Percentiles rank a stretch among this genome's conserved stretches.
phyloP scores from a whole-genome alignment of 2,329 filamentous ascomycete species.

The Penicillium glabrum region DNA sequence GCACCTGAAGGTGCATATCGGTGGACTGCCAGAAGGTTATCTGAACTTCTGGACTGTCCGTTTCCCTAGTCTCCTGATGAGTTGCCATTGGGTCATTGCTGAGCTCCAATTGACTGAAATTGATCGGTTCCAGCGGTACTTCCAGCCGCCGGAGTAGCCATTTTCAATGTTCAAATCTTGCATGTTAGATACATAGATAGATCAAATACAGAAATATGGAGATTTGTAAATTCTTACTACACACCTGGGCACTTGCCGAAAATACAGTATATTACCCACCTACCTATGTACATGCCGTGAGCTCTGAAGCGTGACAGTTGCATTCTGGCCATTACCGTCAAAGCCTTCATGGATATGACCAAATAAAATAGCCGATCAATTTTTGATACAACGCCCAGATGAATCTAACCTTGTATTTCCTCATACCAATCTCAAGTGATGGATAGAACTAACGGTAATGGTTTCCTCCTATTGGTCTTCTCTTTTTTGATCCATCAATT shows the following conservation, averaged over 20 bases:
- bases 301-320: too few species aligned
- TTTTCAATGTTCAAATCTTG: neutral
- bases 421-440: neutral
- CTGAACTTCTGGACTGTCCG: constrained; percentile 76
- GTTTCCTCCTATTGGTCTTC: neutral
- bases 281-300: too few species aligned
- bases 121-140: constrained; percentile 46
- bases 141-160: constrained; percentile 35
- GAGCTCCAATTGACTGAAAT: constrained; percentile 57
- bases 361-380: too few species aligned
- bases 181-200: neutral
- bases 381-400: too few species aligned
- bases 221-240: too few species aligned
- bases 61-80: constrained; percentile 76
- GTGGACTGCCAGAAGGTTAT: constrained; percentile 75
- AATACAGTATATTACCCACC: too few species aligned
- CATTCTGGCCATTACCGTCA: too few species aligned
- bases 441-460: neutral
- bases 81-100: constrained; percentile 73
- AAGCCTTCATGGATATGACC: too few species aligned
- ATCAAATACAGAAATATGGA: neutral
- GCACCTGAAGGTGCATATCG: constrained; percentile 70
- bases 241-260: too few species aligned
- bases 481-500: neutral
- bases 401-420: too few species aligned